Evolutionary conservation across 805 yeast genomes (phyloP).

Genomic region (Sporopachydermia quercuum): DNA sequence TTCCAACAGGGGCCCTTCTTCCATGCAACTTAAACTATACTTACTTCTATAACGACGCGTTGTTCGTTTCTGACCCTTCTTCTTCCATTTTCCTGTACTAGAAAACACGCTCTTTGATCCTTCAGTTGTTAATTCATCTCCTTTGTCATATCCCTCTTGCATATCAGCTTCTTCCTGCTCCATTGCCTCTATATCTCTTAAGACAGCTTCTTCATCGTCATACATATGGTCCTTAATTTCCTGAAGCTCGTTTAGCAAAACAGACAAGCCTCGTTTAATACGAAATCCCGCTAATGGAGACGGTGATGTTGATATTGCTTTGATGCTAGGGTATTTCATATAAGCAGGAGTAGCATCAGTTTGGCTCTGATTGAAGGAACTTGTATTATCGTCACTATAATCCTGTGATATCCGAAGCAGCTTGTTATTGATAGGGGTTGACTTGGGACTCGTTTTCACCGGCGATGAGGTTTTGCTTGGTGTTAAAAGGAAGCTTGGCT

Average conservation of each 20-base stretch:
- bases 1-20: conserved; percentile 17
- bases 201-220: not conserved
- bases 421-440: conserved; percentile 7
- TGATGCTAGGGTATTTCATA: conserved; percentile 13
- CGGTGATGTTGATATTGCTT: conserved; percentile 10
- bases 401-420: too few species aligned
- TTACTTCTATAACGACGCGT: conserved; percentile 14
- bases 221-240: conserved; percentile 18
- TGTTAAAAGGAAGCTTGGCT: too few species aligned
- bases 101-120: too few species aligned
- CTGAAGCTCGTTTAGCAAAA: conserved; percentile 31
- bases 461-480: conserved; percentile 10
- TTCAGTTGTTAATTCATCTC: conserved; percentile 2
- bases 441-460: conserved; percentile 3
- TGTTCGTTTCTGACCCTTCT: conserved; percentile 21
- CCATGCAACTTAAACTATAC: conserved; percentile 6
- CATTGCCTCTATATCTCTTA: conserved; percentile 8
- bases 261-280: conserved; percentile 24
- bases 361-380: conserved; percentile 4
- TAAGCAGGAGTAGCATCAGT: conserved; percentile 28
- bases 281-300: conserved; percentile 17
- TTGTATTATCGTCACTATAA: conserved; percentile 4
- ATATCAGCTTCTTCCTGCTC: conserved; percentile 12
- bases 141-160: conserved; percentile 11
- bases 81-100: conserved; percentile 22